Conservation (phyloP, 2,329 filamentous ascomycete genomes). For the Aspergillus sp. region DNA sequence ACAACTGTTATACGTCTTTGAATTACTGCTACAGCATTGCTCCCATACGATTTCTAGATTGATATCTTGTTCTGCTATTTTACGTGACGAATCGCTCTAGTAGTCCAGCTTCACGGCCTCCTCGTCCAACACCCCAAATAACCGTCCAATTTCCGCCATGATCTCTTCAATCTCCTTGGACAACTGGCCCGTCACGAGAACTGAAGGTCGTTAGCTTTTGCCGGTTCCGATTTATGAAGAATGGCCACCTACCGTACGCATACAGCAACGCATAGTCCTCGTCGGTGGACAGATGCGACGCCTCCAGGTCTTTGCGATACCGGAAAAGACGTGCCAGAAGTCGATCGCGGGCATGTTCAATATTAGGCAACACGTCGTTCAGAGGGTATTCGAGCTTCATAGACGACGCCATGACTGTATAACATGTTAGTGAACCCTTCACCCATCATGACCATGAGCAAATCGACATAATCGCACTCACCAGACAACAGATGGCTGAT, state of each 20-base stretch:
- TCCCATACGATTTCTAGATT: too few species aligned
- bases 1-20: too few species aligned
- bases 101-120: constrained; percentile 56
- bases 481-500: constrained; percentile 80
- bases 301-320: constrained; percentile 69
- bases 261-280: constrained; percentile 87
- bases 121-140: constrained; percentile 62
- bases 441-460: not conserved
- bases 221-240: not conserved
- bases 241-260: constrained; percentile 66
- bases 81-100: not conserved
- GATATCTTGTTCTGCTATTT: too few species aligned
- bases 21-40: too few species aligned
- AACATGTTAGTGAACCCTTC: too few species aligned
- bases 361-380: constrained; percentile 81
- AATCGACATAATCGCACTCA: constrained; percentile 26
- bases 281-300: constrained; percentile 44
- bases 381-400: constrained; percentile 94
- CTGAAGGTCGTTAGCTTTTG: constrained; percentile 33
- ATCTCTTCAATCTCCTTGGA: constrained; percentile 55
- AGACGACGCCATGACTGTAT: constrained; percentile 78
- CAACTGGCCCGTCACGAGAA: constrained; percentile 61
- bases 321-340: constrained; percentile 83
- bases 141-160: constrained; percentile 53
- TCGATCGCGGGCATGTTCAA: constrained; percentile 75